Percentiles rank a stretch among this genome's conserved stretches.
Evolutionary conservation across 768 basidiomycete genomes (phyloP).

Genomic region (Trametes cingulata): DNA sequence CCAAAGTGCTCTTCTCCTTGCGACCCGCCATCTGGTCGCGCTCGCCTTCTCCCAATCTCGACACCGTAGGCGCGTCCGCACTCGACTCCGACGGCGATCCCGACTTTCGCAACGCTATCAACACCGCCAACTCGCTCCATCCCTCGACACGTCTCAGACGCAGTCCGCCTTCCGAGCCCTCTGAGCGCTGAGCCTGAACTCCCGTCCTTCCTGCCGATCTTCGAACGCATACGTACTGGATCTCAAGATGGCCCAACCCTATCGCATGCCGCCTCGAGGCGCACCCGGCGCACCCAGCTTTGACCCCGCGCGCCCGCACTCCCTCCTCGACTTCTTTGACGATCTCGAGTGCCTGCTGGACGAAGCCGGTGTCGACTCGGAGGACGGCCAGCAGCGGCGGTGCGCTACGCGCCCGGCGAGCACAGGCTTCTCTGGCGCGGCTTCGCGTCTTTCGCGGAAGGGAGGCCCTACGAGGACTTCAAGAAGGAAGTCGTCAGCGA

Average conservation of each 20-base stretch:
- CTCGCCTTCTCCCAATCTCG: not conserved
- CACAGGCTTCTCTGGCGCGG: slow-evolving; percentile 1
- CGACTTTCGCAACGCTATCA: not conserved
- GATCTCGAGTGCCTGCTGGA: slow-evolving; percentile 8
- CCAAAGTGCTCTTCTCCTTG: not conserved
- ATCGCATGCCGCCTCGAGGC: slow-evolving; percentile 13
- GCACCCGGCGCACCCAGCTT: slow-evolving; percentile 3
- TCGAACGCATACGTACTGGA: not conserved
- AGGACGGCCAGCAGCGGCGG: not conserved
- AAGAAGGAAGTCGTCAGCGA: slow-evolving; percentile 26
- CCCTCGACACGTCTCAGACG: not conserved
- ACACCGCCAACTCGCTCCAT: not conserved
- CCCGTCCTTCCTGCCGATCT: not conserved
- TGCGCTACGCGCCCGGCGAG: slow-evolving; percentile 4
- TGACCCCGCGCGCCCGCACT: not conserved
- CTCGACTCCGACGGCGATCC: not conserved
- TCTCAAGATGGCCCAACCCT: not conserved
- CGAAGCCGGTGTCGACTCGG: not conserved
- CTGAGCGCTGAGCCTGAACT: not conserved
- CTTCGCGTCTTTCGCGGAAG: not conserved
- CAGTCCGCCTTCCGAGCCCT: not conserved
- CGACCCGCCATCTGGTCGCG: not conserved
- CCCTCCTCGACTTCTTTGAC: slow-evolving; percentile 19
- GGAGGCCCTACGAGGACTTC: slow-evolving; percentile 24
- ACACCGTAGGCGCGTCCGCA: not conserved